Evolutionary conservation across 2,329 filamentous ascomycete genomes (phyloP).

Genomic region (Fonsecaea monophora): DNA sequence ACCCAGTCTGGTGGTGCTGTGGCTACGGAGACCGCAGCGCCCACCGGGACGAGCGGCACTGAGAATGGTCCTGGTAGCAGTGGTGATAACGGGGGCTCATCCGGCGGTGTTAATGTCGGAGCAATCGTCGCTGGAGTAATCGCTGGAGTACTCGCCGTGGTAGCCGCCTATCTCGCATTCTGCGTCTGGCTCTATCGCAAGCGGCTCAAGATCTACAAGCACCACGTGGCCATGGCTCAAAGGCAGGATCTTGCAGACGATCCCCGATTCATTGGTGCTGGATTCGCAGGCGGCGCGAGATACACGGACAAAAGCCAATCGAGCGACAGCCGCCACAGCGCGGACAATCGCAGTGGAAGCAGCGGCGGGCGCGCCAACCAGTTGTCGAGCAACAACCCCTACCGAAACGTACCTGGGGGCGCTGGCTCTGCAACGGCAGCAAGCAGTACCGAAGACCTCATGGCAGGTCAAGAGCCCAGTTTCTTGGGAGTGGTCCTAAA

Average conservation of each 20-base stretch:
- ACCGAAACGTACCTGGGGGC: conserved; percentile 33
- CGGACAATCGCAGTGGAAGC: conserved; percentile 34
- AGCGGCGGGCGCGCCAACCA: conserved; percentile 39
- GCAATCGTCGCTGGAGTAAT: conserved; percentile 66
- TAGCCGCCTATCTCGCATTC: conserved; percentile 76
- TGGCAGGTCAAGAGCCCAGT: conserved; percentile 70
- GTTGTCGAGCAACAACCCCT: conserved; percentile 42
- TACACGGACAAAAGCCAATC: conserved; percentile 35
- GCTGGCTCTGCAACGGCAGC: conserved; percentile 51
- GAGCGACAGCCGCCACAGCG: conserved; percentile 35
- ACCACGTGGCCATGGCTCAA: conserved; percentile 71
- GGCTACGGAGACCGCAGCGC: conserved; percentile 48
- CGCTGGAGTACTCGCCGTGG: conserved; percentile 69
- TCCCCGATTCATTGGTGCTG: conserved; percentile 39
- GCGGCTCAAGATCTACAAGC: conserved; percentile 72
- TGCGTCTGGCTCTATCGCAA: conserved; percentile 78
- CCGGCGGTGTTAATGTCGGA: conserved; percentile 55
- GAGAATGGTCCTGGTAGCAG: conserved; percentile 41
- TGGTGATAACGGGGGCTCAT: conserved; percentile 28
- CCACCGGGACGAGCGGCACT: conserved; percentile 55
- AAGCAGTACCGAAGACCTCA: conserved; percentile 64
- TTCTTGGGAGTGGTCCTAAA: conserved; percentile 75
- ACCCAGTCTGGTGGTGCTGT: conserved; percentile 52
- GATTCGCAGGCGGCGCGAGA: conserved; percentile 14
- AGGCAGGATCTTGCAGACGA: conserved; percentile 58